Evolutionary conservation across 2,329 filamentous ascomycete genomes (phyloP), one percentile per base, ranked within the genome.

Genomic region (Elsinoe batatas): DNA sequence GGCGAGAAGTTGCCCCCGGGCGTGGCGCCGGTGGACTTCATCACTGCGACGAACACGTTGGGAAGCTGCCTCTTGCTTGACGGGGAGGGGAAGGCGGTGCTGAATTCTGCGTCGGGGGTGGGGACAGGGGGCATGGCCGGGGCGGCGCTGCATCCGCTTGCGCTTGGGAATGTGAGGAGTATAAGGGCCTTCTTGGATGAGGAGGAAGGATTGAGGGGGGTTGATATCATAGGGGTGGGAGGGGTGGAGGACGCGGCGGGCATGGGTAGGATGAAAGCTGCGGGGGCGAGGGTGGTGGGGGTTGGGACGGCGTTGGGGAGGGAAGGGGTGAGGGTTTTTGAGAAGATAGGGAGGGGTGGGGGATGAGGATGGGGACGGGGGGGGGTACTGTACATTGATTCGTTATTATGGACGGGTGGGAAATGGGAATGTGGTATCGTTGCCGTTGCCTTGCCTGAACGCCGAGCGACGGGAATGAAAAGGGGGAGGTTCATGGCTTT

Each of bases 1-100:
- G 64, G 61, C 1, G 33, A 26, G 2, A 61, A 61, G 7, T 59
- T 63, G n/a, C 22, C 18, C 2, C n/a, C 20, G n/a, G 37, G 15
- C 13, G 58, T 58, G 54, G 74, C 71, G 59, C 76, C 76, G 0
- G 67, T 88, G 1, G 79, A 76, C 42, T 91, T 91, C 68, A 75
- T 91, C 60, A 89, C 87, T 0, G 79, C 85, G 0, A 87, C 82
- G 1, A 91, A 91, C 63, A 91, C 81, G 0, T 78, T 91, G 0
- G 87, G 87, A 0, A 82, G 78, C 0, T 85, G 81, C 43, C 72
- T 91, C 0, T 70, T 88, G 0, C 66, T 88, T 0, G 2, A 57
- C 11, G 54, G 56, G 17, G 56, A 59, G 18, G 63, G 62, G 13
- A 43, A 8, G 17, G 66, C 72, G 0, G 70, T 71, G 2, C 68